Evolutionary conservation across 2,329 filamentous ascomycete species (phyloP).

Genomic region (Westerdykella aurantiaca): DNA sequence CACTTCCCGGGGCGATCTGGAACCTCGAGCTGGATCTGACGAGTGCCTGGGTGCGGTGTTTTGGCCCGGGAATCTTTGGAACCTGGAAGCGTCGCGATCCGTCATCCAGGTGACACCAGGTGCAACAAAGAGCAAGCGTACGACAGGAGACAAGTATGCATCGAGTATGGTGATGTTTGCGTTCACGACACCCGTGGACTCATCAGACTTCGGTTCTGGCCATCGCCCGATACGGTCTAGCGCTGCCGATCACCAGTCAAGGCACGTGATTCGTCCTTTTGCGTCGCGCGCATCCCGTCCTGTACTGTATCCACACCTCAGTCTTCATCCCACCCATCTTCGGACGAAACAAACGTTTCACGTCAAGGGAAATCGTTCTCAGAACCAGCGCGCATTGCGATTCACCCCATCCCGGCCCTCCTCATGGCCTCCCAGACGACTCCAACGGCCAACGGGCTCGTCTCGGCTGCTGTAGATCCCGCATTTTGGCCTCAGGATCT

Average conservation of each 20-base stretch:
- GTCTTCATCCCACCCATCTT: constrained; percentile 13
- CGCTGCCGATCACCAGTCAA: neutral
- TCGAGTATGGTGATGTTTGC: neutral
- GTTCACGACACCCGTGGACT: neutral
- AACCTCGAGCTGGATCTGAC: no score
- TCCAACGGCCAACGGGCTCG: constrained; percentile 17
- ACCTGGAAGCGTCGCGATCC: no score
- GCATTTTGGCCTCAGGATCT: constrained; percentile 28
- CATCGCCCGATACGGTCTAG: neutral
- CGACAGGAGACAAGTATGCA: neutral
- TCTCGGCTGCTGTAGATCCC: constrained; percentile 29
- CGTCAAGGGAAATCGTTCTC: constrained; percentile 2
- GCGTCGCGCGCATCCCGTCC: constrained; percentile 9
- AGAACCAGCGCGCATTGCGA: constrained; percentile 8
- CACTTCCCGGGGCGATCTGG: no score
- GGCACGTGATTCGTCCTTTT: constrained; percentile 11
- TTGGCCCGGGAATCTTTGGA: no score
- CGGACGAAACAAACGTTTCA: constrained; percentile 16
- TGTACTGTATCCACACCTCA: neutral
- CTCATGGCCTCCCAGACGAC: constrained; percentile 26
- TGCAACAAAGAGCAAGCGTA: neutral
- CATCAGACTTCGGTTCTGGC: neutral
- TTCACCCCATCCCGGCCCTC: constrained; percentile 6
- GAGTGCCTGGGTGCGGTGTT: no score
- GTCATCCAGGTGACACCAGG: neutral